Percentiles rank a stretch among this genome's conserved stretches.
Evolutionary conservation across 2,329 filamentous ascomycete species (phyloP).

Genomic region (Blastomyces parvus): DNA sequence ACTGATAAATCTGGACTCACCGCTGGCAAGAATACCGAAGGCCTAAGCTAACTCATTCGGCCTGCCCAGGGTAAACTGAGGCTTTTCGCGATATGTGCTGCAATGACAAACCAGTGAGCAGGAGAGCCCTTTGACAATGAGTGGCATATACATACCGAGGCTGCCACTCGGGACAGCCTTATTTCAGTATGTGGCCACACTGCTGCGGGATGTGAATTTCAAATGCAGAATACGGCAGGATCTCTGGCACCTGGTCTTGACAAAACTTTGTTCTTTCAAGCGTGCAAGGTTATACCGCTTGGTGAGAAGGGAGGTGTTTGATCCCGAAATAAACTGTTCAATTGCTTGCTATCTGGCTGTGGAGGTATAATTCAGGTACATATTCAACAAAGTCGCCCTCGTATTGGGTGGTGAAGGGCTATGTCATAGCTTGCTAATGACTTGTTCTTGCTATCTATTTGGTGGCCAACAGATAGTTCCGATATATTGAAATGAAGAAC

Average conservation of each 20-base stretch:
- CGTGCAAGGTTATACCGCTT: neutral
- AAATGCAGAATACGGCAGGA: neutral
- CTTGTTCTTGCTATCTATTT: neutral
- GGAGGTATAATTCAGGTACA: constrained; percentile 1
- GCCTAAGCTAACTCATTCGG: neutral
- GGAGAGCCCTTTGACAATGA: neutral
- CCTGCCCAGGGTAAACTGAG: neutral
- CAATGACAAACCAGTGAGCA: neutral
- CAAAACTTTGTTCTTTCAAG: neutral
- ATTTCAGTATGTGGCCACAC: neutral
- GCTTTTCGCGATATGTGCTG: neutral
- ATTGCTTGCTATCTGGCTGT: neutral
- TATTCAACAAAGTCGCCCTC: neutral
- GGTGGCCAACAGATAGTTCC: neutral
- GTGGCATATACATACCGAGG: neutral
- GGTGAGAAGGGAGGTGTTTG: neutral
- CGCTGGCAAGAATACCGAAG: neutral
- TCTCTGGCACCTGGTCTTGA: neutral
- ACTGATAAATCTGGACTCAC: neutral
- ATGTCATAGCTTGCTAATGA: neutral
- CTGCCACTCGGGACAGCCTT: neutral
- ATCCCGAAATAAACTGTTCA: neutral
- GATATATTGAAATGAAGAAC: neutral
- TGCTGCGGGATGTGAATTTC: neutral
- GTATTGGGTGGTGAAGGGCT: neutral